Evolutionary conservation across 1,139 yeast genomes (phyloP).

Genomic region (Kluyveromyces marxianus): DNA sequence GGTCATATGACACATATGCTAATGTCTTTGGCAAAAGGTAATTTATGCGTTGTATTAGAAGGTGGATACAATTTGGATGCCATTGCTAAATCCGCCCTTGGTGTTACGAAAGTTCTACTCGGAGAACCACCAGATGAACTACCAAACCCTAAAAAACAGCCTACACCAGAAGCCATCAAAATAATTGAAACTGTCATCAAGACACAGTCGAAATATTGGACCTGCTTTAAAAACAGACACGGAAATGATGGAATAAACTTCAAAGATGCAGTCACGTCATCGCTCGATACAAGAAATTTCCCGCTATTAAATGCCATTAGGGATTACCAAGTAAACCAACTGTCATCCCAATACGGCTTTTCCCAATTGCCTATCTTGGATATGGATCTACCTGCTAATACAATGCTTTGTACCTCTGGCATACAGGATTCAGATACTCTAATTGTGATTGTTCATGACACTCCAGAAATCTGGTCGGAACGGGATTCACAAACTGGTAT

Average conservation of each 20-base stretch:
- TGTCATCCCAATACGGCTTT: constrained; percentile 51
- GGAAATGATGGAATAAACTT: constrained; percentile 38
- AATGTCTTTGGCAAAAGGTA: constrained; percentile 81
- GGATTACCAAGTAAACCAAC: constrained; percentile 52
- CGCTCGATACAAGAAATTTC: constrained; percentile 29
- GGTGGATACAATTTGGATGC: constrained; percentile 95
- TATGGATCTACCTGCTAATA: constrained; percentile 52
- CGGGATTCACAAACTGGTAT: constrained; percentile 73
- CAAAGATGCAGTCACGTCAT: constrained; percentile 19
- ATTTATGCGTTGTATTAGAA: constrained; percentile 81
- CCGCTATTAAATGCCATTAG: constrained; percentile 68
- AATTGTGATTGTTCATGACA: constrained; percentile 74
- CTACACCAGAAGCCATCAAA: constrained; percentile 73
- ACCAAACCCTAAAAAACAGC: constrained; percentile 36
- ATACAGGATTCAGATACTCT: constrained; percentile 58
- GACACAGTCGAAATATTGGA: constrained; percentile 83
- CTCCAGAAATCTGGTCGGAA: constrained; percentile 90
- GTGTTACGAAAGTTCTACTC: constrained; percentile 82
- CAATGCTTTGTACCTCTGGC: constrained; percentile 69
- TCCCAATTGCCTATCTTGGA: constrained; percentile 62
- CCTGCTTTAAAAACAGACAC: constrained; percentile 56
- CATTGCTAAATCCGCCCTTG: constrained; percentile 82
- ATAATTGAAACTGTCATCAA: constrained; percentile 79
- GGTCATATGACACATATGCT: constrained; percentile 94
- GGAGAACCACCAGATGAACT: constrained; percentile 94